Base-by-base conservation (phyloP, 192 early-diverging fungal species). In the Backusella mclennaniae region DNA sequence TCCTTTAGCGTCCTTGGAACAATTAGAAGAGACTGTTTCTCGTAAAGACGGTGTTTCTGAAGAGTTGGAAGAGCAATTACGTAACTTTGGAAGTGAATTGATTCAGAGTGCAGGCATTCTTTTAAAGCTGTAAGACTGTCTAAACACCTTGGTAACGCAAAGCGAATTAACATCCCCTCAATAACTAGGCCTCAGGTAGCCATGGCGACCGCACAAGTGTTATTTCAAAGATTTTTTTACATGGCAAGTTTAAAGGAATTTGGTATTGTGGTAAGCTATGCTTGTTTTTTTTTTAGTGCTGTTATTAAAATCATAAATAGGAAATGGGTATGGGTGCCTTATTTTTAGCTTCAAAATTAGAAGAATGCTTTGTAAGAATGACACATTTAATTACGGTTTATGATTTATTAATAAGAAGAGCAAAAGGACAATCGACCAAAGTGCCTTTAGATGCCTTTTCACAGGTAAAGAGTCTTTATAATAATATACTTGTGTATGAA, bases 201-300 rank as follows among this genome's bases (percentile, higher is more conserved):
- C 1, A 94, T 96, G 88, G 96, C 96, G n/a, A 97, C 95, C 44
- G 96, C 96, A 2, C 96, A 98, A 80, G 92, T 96, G 1, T 84
- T 99, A 44, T 92, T 99, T 36, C 95, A 97, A 67, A 92, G 97
- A 0, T 98, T 98, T 90, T 99, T 92, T 82, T 95, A 88, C 69
- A 75, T 93, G 44, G 90, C 94, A 0, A 89, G 94, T 1, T 78
- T 96, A n/a, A 89, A 86, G 56, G 79, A 92, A 39, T 93, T 93
- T 80, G 82, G 89, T 6, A 77, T 97, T 71, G 68, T 87, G 77
- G 92, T 94, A 84, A 39, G 81, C 42, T 44, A 15, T 44, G 6
- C 19, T n/a, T 26, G 26, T 26, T 26, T 26, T 26, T 26, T 26
- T 26, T 26, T 26, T 26, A 26, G 26, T 26, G 26, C 0, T 26